Evolutionary conservation across 2,329 filamentous ascomycete genomes (phyloP).

Genomic region (Fusarium acutatum): DNA sequence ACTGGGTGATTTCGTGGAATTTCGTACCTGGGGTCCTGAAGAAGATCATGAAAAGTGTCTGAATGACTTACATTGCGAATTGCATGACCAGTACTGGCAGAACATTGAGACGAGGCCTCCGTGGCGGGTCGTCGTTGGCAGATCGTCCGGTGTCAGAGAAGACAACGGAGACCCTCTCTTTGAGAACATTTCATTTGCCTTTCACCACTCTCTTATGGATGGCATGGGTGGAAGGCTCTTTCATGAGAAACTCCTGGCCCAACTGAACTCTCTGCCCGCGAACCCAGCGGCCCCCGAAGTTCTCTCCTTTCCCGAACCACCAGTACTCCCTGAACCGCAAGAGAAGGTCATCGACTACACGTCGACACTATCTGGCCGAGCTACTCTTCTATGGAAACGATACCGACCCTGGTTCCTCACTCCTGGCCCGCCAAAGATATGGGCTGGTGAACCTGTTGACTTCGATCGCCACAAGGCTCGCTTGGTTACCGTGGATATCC

Average conservation of each 20-base stretch:
- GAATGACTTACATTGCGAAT: constrained; percentile 47
- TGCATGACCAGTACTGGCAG: constrained; percentile 53
- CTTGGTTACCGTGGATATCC: constrained; percentile 50
- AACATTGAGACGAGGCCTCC: constrained; percentile 52
- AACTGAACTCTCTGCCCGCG: constrained; percentile 46
- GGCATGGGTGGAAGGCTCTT: constrained; percentile 59
- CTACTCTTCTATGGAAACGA: constrained; percentile 49
- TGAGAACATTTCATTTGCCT: constrained; percentile 57
- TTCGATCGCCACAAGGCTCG: constrained; percentile 47
- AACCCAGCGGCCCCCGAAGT: background rate
- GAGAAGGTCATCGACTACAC: constrained; percentile 53
- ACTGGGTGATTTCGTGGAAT: constrained; percentile 54
- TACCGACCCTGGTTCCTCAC: constrained; percentile 52
- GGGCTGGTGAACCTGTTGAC: constrained; percentile 51
- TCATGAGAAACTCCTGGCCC: constrained; percentile 56
- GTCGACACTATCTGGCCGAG: constrained; percentile 53
- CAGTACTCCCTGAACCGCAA: constrained; percentile 49
- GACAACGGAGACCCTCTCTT: constrained; percentile 8
- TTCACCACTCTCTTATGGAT: constrained; percentile 63
- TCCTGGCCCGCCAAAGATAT: constrained; percentile 41
- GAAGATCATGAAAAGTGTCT: constrained; percentile 45
- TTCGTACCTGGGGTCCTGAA: constrained; percentile 35
- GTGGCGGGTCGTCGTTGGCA: constrained; percentile 57
- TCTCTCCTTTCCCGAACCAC: constrained; percentile 42
- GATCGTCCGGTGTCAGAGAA: constrained; percentile 2